Evolutionary conservation across 495 filamentous ascomycete species (phyloP).

Genomic region (Annulohypoxylon maeteangense): DNA sequence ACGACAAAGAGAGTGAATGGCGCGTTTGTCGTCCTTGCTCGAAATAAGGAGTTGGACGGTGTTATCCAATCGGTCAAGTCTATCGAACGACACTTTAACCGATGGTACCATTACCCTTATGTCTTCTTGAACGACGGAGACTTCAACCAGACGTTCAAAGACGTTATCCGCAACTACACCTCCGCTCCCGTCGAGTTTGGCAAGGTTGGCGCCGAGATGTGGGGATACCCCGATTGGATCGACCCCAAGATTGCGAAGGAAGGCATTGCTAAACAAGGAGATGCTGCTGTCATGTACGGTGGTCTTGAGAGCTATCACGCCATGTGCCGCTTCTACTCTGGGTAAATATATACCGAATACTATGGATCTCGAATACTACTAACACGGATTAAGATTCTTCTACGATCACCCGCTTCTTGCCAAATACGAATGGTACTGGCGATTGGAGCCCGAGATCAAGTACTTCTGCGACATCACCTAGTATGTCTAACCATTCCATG

Average conservation of each 20-base stretch:
- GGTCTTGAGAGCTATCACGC: constrained; percentile 99
- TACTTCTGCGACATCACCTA: constrained; percentile 99
- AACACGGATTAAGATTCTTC: constrained; percentile 77
- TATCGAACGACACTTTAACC: constrained; percentile 98
- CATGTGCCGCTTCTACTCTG: constrained; percentile 99
- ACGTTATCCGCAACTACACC: constrained; percentile 88
- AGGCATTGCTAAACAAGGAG: constrained; percentile 93
- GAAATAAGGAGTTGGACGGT: constrained; percentile 96
- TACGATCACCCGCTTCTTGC: constrained; percentile 95
- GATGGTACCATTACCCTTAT: constrained; percentile 99
- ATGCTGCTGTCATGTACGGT: constrained; percentile 99
- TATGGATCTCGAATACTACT: constrained; percentile 24
- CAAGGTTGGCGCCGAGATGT: constrained; percentile 89
- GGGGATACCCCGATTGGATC: constrained; percentile 98
- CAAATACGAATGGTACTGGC: constrained; percentile 99
- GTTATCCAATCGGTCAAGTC: constrained; percentile 97
- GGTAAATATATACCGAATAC: constrained; percentile 62
- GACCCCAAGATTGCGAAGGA: constrained; percentile 93
- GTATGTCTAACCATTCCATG: constrained; percentile 64
- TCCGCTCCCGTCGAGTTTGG: constrained; percentile 89
- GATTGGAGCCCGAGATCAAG: constrained; percentile 98
- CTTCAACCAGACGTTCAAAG: constrained; percentile 93
- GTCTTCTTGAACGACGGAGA: constrained; percentile 99
- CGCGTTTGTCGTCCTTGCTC: constrained; percentile 92
- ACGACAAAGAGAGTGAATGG: constrained; percentile 82